These are phyloP conservation scores for Boletellus sp. DNA, from an alignment of 768 basidiomycete species.

Conservation along the genomic window DNA sequence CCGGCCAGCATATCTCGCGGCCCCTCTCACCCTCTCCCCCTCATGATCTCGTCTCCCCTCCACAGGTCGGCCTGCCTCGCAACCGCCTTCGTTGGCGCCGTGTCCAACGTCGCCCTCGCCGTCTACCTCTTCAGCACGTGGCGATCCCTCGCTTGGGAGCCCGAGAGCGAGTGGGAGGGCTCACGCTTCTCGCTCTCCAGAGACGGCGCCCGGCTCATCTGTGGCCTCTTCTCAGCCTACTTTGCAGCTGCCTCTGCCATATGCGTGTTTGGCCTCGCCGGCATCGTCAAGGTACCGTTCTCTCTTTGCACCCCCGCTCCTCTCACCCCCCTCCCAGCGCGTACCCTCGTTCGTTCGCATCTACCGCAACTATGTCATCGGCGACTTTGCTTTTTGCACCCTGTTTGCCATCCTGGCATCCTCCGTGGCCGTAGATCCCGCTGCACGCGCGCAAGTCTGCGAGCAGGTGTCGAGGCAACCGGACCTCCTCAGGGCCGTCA, in stretches of 20 bases:
- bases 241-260: slow-evolving; percentile 63
- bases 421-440: slow-evolving; percentile 54
- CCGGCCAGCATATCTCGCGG: neutral
- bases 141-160: slow-evolving; percentile 44
- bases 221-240: slow-evolving; percentile 62
- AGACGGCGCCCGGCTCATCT: slow-evolving; percentile 47
- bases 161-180: slow-evolving; percentile 49
- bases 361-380: slow-evolving; percentile 79
- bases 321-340: slow-evolving; percentile 38
- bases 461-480: slow-evolving; percentile 74
- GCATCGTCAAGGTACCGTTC: slow-evolving; percentile 60
- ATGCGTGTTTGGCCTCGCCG: slow-evolving; percentile 60
- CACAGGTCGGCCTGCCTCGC: slow-evolving; percentile 36
- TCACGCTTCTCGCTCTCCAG: slow-evolving; percentile 37
- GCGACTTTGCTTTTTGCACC: slow-evolving; percentile 69
- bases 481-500: slow-evolving; percentile 66
- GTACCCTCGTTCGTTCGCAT: slow-evolving; percentile 66
- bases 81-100: slow-evolving; percentile 38
- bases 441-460: slow-evolving; percentile 59
- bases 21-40: neutral
- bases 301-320: neutral
- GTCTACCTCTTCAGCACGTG: slow-evolving; percentile 41
- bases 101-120: slow-evolving; percentile 40
- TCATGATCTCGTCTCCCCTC: slow-evolving; percentile 6
- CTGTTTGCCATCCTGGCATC: slow-evolving; percentile 53